Conservation (phyloP, 2,329 filamentous ascomycete genomes). For the Pseudocercospora crystallina region DNA sequence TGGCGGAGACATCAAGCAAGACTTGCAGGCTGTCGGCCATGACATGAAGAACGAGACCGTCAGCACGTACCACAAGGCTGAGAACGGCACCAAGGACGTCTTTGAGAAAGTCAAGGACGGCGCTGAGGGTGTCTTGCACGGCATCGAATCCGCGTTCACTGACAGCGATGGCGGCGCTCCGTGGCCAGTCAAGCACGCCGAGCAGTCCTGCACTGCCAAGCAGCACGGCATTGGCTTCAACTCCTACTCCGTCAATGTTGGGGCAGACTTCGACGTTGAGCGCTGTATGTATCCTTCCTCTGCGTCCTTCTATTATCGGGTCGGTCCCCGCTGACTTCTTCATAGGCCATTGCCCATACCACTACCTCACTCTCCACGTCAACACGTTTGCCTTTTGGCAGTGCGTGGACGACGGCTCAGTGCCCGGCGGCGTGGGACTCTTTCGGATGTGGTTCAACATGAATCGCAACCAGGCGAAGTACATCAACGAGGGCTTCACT, state of each 20-base stretch:
- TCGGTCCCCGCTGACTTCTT: too few relatives aligned
- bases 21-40: too few relatives aligned
- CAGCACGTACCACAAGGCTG: not conserved
- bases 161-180: not conserved
- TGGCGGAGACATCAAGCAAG: too few relatives aligned
- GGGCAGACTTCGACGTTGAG: not conserved
- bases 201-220: conserved; percentile 7
- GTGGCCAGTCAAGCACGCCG: not conserved
- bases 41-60: too few relatives aligned
- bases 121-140: not conserved
- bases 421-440: not conserved
- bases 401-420: conserved; percentile 4
- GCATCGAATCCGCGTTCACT: conserved; percentile 1
- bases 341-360: too few relatives aligned
- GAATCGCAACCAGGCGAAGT: too few relatives aligned
- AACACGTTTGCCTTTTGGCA: not conserved
- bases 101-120: conserved; percentile 1
- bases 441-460: conserved; percentile 5
- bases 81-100: not conserved
- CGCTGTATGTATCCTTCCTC: not conserved
- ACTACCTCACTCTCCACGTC: too few relatives aligned
- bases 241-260: conserved; percentile 8
- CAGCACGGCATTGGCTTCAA: conserved; percentile 6
- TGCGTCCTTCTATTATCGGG: too few relatives aligned
- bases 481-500: not conserved